A percentile compares a stretch with the other conserved stretches of the same genome.
Conservation (phyloP, 2,329 filamentous ascomycete species). For the Alternaria sp. region DNA sequence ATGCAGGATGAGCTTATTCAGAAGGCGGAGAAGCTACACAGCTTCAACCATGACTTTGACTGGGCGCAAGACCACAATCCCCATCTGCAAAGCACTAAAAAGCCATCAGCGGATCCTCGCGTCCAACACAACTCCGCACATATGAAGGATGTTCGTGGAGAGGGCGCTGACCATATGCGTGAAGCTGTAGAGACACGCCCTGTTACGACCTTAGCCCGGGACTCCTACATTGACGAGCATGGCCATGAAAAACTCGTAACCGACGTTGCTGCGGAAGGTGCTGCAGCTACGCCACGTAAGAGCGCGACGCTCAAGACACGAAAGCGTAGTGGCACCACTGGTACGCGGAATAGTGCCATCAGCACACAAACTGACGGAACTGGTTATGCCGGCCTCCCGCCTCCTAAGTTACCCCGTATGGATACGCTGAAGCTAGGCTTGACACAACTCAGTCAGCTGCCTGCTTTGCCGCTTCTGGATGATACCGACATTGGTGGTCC, state of each 20-base stretch:
- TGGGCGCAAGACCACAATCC: constrained; percentile 68
- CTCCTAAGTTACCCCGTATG: constrained; percentile 66
- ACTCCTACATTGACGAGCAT: constrained; percentile 73
- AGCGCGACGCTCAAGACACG: constrained; percentile 50
- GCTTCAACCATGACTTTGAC: constrained; percentile 80
- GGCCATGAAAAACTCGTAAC: constrained; percentile 75
- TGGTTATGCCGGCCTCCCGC: constrained; percentile 65
- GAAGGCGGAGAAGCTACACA: constrained; percentile 66
- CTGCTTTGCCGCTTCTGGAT: constrained; percentile 73
- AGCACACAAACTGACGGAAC: constrained; percentile 50
- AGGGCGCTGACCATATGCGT: constrained; percentile 77
- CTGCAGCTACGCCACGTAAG: constrained; percentile 55
- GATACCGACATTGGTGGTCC: constrained; percentile 87
- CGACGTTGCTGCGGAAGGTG: constrained; percentile 69
- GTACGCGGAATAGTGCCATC: constrained; percentile 40
- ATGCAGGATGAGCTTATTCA: constrained; percentile 66
- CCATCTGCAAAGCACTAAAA: constrained; percentile 64
- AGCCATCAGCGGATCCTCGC: constrained; percentile 64
- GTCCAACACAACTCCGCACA: constrained; percentile 71
- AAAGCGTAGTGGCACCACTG: constrained; percentile 45
- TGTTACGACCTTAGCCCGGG: constrained; percentile 71
- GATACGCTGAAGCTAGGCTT: constrained; percentile 74
- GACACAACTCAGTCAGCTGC: constrained; percentile 74
- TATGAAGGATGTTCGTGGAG: constrained; percentile 79
- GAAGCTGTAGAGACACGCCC: constrained; percentile 60